Evolutionary conservation across 2,329 filamentous ascomycete genomes (phyloP), one percentile per base, ranked within the genome.

Genomic region (Hymenoscyphus linearis): DNA sequence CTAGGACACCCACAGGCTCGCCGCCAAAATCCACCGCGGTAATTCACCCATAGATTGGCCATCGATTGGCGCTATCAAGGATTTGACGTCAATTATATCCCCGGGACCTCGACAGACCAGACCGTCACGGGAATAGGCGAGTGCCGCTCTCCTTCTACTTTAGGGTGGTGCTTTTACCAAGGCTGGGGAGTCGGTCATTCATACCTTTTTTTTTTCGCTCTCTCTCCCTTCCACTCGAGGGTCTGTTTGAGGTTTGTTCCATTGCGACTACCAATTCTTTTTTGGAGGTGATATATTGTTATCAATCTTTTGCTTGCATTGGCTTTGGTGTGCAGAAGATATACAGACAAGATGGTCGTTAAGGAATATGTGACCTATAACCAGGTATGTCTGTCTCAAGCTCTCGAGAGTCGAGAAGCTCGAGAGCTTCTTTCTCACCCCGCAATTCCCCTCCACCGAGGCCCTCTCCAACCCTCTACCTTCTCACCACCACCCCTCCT

Each of bases 311-410:
- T 31, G n/a, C n/a, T n/a, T n/a, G n/a, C 13, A 50, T 25, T 16
- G 37, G 27, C 26, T 26, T 18, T 56, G 27, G 12, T 31, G 52
- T 34, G 53, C 40, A 36, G 37, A 26, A 47, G 26, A 14, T 9
- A 47, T 31, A n/a, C 2, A 4, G 3, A 25, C 62, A 88, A 79
- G 63, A 93, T 93, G 89, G 84, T 89, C 67, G 82, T 93, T 77
- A 96, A 96, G 76, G 77, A 92, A 75, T 96, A 93, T 79, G 86
- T 95, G 74, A 95, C 90, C 70, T 96, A 96, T 79, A 96, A 96
- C 76, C 86, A 95, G 85, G 90, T 93, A 80, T 76, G 85, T 69
- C 27, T 56, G n/a, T n/a, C 44, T 26, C 58, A 22, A n/a, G n/a
- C n/a, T n/a, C n/a, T n/a, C n/a, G n/a, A n/a, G n/a, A n/a, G n/a